Percentiles rank a stretch among this genome's conserved stretches.
Conservation (phyloP, 2,329 filamentous ascomycete species). For the Kalmusia sp. region DNA sequence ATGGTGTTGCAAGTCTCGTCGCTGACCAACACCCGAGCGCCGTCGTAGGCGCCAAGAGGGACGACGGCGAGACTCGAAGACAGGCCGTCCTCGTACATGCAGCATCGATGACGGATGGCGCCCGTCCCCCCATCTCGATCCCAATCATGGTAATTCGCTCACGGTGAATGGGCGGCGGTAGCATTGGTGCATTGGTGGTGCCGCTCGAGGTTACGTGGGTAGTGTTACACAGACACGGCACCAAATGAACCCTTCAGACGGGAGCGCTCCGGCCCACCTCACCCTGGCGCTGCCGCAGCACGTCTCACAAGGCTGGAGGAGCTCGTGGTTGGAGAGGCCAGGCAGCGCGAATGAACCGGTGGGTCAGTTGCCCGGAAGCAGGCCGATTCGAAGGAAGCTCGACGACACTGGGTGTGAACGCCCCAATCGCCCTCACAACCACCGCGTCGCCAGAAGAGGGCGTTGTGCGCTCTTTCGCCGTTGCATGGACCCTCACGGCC, state of each 20-base stretch:
- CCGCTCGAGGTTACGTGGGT: constrained; percentile 1
- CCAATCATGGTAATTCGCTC: constrained; percentile 8
- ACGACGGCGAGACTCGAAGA: constrained; percentile 7
- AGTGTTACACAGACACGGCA: constrained; percentile 11
- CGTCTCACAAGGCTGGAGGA: constrained; percentile 35
- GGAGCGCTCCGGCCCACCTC: constrained; percentile 21
- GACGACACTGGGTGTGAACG: constrained; percentile 13
- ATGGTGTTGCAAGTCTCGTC: neutral
- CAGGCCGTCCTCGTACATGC: constrained; percentile 2
- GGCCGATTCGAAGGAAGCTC: constrained; percentile 35
- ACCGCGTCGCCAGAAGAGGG: no score
- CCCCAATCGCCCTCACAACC: neutral
- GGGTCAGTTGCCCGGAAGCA: constrained; percentile 28
- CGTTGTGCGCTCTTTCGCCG: no score
- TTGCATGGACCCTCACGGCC: no score
- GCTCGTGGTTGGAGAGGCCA: constrained; percentile 31
- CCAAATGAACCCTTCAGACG: constrained; percentile 2
- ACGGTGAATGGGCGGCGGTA: neutral
- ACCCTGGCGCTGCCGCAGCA: constrained; percentile 22
- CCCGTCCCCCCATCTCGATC: neutral
- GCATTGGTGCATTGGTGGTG: neutral
- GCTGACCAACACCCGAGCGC: neutral
- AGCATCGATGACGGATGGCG: constrained; percentile 4
- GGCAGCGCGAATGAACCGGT: constrained; percentile 27
- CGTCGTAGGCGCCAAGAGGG: neutral